These are phyloP conservation scores for Kockovaella imperatae DNA, from an alignment of 768 basidiomycete genomes.

Conservation along the genomic window DNA sequence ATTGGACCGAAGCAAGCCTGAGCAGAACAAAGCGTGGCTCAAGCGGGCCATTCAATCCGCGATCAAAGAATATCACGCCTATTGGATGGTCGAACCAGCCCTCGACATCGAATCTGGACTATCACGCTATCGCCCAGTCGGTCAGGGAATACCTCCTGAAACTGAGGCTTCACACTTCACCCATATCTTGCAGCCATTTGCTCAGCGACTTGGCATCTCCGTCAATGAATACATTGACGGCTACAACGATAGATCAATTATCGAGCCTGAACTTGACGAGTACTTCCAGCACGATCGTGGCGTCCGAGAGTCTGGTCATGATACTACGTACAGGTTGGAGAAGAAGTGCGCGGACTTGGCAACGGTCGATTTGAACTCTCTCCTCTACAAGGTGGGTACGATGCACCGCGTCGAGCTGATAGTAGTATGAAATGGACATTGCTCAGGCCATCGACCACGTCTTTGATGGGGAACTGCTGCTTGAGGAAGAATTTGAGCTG, in stretches of 20 bases:
- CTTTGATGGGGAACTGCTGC: conserved; percentile 81
- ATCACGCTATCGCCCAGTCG: conserved; percentile 87
- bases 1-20: conserved; percentile 73
- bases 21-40: conserved; percentile 78
- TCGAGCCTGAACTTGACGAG: conserved; percentile 84
- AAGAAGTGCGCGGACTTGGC: conserved; percentile 94
- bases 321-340: conserved; percentile 95
- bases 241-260: conserved; percentile 76
- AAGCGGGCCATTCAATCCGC: conserved; percentile 94
- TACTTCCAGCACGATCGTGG: conserved; percentile 96
- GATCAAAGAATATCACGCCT: conserved; percentile 96
- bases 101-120: conserved; percentile 91
- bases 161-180: conserved; percentile 98
- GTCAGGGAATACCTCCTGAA: conserved; percentile 92
- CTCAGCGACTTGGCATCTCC: conserved; percentile 81
- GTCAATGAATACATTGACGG: conserved; percentile 94
- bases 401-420: conserved; percentile 7
- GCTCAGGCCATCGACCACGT: conserved; percentile 95
- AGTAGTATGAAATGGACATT: conserved; percentile 83
- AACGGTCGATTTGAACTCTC: conserved; percentile 88
- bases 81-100: conserved; percentile 92
- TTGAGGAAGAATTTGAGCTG: conserved; percentile 86
- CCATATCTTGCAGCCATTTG: conserved; percentile 91
- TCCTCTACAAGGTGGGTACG: conserved; percentile 67
- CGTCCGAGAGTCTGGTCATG: conserved; percentile 92